phyloP scores from a whole-genome alignment of 2,329 filamentous ascomycete genomes.

The Erysiphe pulchra region DNA sequence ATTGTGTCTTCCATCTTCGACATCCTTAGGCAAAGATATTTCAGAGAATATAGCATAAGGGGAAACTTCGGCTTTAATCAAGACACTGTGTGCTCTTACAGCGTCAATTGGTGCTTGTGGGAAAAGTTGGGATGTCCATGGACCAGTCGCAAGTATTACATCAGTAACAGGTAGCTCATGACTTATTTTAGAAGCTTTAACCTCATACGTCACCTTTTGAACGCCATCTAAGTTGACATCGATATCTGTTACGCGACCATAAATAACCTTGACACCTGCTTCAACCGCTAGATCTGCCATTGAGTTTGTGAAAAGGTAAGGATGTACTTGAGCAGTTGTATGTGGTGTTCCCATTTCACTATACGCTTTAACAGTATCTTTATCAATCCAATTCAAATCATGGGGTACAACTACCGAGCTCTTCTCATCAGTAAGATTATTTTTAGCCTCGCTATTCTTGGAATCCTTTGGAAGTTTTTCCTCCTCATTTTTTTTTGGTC shows the following conservation, averaged over 20 bases:
- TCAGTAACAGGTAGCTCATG: constrained; percentile 26
- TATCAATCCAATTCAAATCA: constrained; percentile 66
- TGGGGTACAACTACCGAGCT: constrained; percentile 31
- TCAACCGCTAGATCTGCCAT: constrained; percentile 56
- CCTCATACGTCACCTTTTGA: constrained; percentile 36
- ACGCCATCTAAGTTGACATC: constrained; percentile 35
- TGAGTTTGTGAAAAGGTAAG: constrained; percentile 64
- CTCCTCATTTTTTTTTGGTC: constrained; percentile 20
- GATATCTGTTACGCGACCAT: constrained; percentile 45
- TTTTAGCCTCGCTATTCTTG: constrained; percentile 19
- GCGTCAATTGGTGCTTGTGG: constrained; percentile 31
- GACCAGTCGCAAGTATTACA: constrained; percentile 20
- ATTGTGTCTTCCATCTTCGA: constrained; percentile 27
- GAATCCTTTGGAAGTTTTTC: constrained; percentile 36
- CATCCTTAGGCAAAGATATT: constrained; percentile 38
- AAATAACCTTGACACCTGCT: constrained; percentile 38
- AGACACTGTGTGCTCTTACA: constrained; percentile 37
- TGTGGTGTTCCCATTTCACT: constrained; percentile 58
- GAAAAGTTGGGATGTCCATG: constrained; percentile 35
- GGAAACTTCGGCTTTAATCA: constrained; percentile 36
- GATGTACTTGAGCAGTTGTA: constrained; percentile 84
- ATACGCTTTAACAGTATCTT: constrained; percentile 40
- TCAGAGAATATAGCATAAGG: constrained; percentile 69
- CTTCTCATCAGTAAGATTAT: not conserved
- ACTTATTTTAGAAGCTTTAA: constrained; percentile 22